phyloP scores from a whole-genome alignment of 768 basidiomycete genomes.

The Mrakia blollopis region DNA sequence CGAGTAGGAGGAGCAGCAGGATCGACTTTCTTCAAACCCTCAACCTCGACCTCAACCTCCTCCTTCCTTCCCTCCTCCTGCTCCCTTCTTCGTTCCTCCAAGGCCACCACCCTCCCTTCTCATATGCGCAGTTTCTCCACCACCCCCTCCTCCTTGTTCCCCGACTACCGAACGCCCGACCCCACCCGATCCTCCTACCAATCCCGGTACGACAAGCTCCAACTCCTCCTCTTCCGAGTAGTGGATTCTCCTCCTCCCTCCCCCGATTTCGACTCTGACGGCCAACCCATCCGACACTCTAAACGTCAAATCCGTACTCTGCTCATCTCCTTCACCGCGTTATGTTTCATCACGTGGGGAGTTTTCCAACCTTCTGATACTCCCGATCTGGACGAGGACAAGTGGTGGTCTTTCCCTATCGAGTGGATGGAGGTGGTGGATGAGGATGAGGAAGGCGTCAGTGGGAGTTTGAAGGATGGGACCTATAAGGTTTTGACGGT shows the following conservation, averaged over 20 bases:
- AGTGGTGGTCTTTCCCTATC: conserved; percentile 29
- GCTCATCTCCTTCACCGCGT: neutral
- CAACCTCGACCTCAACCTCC: neutral
- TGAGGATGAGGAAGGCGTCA: neutral
- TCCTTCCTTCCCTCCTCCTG: neutral
- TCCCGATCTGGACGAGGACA: conserved; percentile 15
- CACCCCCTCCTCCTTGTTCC: neutral
- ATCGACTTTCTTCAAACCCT: neutral
- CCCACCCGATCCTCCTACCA: neutral
- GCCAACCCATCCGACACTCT: conserved; percentile 1
- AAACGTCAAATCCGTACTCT: conserved; percentile 5
- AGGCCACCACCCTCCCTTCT: neutral
- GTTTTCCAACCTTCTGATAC: conserved; percentile 22
- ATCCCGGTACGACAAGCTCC: conserved; percentile 10
- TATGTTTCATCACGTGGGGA: neutral
- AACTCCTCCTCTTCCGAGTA: conserved; percentile 1
- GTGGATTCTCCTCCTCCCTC: neutral
- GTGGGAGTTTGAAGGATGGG: conserved; percentile 16
- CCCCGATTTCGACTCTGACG: neutral
- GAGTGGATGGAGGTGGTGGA: conserved; percentile 30
- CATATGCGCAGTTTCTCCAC: neutral
- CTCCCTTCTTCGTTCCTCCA: no score
- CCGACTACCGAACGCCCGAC: conserved; percentile 1
- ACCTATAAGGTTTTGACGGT: conserved; percentile 30
- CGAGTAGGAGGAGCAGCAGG: no score